These are phyloP conservation scores for Asterophora lycoperdoides DNA, from an alignment of 768 basidiomycete species.

Conservation along the genomic window DNA sequence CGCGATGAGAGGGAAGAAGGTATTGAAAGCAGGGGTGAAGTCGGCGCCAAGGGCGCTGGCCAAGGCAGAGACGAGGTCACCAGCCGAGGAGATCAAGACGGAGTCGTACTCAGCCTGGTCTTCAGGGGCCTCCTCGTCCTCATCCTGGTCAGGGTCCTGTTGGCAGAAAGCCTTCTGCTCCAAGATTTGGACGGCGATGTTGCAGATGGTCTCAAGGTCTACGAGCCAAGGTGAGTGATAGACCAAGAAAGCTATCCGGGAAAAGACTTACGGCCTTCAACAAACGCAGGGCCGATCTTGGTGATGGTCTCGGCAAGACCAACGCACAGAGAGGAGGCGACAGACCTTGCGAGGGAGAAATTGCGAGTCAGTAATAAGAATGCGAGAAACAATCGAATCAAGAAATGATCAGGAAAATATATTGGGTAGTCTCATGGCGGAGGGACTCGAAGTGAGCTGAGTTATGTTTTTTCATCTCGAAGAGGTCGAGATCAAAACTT, in stretches of 20 bases:
- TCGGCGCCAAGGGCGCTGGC: conserved; percentile 81
- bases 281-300: conserved; percentile 84
- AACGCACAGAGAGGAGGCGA: conserved; percentile 83
- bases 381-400: conserved; percentile 6
- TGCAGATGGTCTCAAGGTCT: conserved; percentile 78
- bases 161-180: conserved; percentile 96
- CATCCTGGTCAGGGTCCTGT: conserved; percentile 91
- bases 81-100: conserved; percentile 89
- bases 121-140: conserved; percentile 78
- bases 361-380: conserved; percentile 15
- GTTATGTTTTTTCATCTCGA: conserved; percentile 53
- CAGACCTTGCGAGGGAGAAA: conserved; percentile 52
- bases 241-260: background rate
- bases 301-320: conserved; percentile 89
- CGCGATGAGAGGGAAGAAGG: conserved; percentile 86
- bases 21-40: conserved; percentile 75
- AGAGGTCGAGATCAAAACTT: conserved; percentile 7
- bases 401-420: conserved; percentile 32
- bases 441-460: conserved; percentile 78
- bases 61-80: conserved; percentile 88
- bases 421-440: conserved; percentile 53
- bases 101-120: conserved; percentile 96
- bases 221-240: conserved; percentile 7
- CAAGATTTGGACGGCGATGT: conserved; percentile 78
- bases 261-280: conserved; percentile 64